Evolutionary conservation across 352 stramenopile species (phyloP).

Genomic region (Phytophthora aleatoria): DNA sequence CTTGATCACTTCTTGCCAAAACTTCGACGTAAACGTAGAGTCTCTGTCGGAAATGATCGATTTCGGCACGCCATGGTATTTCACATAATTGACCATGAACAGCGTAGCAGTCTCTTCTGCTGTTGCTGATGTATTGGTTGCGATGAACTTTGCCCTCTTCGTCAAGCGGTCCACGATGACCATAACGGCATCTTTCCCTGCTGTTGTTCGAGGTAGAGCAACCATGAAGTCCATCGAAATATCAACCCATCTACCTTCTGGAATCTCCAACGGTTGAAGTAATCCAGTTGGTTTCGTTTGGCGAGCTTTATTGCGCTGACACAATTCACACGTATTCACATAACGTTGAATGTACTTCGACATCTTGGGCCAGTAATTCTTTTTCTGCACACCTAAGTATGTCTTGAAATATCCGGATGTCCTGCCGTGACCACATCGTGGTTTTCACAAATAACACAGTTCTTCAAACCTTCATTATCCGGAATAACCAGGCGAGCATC

Average conservation of each 20-base stretch:
- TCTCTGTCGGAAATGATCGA: neutral
- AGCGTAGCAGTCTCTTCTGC: neutral
- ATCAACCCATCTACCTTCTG: neutral
- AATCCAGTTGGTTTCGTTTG: neutral
- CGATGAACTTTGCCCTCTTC: neutral
- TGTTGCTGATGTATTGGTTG: neutral
- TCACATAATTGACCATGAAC: constrained; percentile 15
- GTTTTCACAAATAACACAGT: too few relatives aligned
- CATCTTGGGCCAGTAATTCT: too few relatives aligned
- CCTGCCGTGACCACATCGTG: too few relatives aligned
- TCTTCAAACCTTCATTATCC: too few relatives aligned
- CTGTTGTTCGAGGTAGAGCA: neutral
- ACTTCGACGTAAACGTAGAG: constrained; percentile 8
- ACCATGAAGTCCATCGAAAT: constrained; percentile 2
- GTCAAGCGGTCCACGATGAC: neutral
- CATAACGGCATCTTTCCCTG: neutral
- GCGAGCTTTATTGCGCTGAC: too few relatives aligned
- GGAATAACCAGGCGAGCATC: too few relatives aligned
- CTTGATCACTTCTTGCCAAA: constrained; percentile 2
- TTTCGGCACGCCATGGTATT: constrained; percentile 7
- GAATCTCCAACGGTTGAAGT: constrained; percentile 1
- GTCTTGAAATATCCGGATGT: too few relatives aligned
- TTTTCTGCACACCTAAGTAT: too few relatives aligned
- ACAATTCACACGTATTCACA: too few relatives aligned
- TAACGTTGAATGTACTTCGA: too few relatives aligned